These are phyloP conservation scores for Ganoderma meredithae DNA, from an alignment of 1,284 basidiomycete species.

Conservation along the genomic window DNA sequence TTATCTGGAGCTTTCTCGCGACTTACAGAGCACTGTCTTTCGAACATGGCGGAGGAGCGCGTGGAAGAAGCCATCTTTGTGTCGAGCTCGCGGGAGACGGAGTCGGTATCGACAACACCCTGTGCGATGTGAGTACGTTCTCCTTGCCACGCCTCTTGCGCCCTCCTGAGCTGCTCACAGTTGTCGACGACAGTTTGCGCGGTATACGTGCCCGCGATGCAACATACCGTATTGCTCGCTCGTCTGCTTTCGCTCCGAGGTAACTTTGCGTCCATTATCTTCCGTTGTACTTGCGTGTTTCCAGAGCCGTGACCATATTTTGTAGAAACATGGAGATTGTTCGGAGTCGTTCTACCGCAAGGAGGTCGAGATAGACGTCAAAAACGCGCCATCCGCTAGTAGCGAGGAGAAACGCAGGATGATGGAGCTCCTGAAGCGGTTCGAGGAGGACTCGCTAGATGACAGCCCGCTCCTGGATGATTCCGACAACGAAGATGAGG, in stretches of 20 bases:
- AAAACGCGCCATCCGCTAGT: conserved; percentile 57
- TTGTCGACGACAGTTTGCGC: conserved; percentile 76
- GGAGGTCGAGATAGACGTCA: conserved; percentile 70
- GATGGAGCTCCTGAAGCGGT: conserved; percentile 72
- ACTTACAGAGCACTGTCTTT: neutral
- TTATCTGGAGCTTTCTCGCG: neutral
- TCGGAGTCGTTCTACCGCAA: conserved; percentile 81
- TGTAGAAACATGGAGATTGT: conserved; percentile 70
- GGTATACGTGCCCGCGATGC: conserved; percentile 83
- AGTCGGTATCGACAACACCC: conserved; percentile 36
- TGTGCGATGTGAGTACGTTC: conserved; percentile 48
- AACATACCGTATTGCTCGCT: conserved; percentile 84
- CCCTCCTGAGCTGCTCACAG: conserved; percentile 47
- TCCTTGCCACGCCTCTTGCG: conserved; percentile 1
- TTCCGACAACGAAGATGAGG: conserved; percentile 49
- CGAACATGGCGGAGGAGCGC: conserved; percentile 1
- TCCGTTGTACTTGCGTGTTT: neutral
- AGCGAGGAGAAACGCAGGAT: conserved; percentile 65
- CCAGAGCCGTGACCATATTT: neutral
- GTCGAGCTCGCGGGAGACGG: conserved; percentile 22
- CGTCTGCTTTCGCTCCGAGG: conserved; percentile 77
- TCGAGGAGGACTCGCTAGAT: conserved; percentile 65
- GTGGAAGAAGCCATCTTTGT: conserved; percentile 23
- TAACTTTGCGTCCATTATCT: conserved; percentile 41
- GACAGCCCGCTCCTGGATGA: conserved; percentile 44